phyloP scores from a whole-genome alignment of 306 rosid genomes.

The Pyrus pyrifolia region DNA sequence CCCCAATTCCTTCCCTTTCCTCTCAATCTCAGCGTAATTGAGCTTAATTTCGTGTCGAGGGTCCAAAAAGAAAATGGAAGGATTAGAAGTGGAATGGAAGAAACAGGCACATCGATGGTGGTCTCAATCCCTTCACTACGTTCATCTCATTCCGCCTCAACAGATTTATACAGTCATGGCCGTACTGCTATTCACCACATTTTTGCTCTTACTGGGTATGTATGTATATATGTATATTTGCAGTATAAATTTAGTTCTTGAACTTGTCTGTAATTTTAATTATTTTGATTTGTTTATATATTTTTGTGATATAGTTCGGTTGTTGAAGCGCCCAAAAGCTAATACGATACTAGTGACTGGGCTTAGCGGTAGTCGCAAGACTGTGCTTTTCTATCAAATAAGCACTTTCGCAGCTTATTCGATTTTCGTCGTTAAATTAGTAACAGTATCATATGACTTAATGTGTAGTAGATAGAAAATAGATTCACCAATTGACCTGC shows the following conservation, averaged over 20 bases:
- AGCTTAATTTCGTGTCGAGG: not conserved
- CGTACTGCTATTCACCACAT: constrained; percentile 35
- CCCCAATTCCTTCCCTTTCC: too few relatives aligned
- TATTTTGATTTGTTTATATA: not conserved
- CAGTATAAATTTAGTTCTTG: not conserved
- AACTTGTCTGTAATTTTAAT: not conserved
- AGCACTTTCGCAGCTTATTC: not conserved
- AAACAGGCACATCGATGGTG: constrained; percentile 24
- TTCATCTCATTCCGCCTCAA: constrained; percentile 43
- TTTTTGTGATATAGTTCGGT: constrained; percentile 43
- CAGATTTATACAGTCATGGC: constrained; percentile 59
- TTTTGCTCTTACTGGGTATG: constrained; percentile 43
- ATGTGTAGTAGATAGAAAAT: not conserved
- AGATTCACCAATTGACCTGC: too few relatives aligned
- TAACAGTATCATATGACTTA: too few relatives aligned
- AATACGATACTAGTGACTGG: constrained; percentile 71
- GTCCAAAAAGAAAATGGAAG: not conserved
- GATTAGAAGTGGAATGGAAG: constrained; percentile 46
- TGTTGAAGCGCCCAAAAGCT: constrained; percentile 59
- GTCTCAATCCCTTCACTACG: constrained; percentile 20
- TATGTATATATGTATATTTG: not conserved
- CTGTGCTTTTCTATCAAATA: constrained; percentile 78
- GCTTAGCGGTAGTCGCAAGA: constrained; percentile 78
- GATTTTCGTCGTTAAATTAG: not conserved
- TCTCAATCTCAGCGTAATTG: too few relatives aligned